A percentile compares a stretch with the other conserved stretches of the same genome.
phyloP scores from a whole-genome alignment of 306 rosid species.

The Ormosia emarginata region DNA sequence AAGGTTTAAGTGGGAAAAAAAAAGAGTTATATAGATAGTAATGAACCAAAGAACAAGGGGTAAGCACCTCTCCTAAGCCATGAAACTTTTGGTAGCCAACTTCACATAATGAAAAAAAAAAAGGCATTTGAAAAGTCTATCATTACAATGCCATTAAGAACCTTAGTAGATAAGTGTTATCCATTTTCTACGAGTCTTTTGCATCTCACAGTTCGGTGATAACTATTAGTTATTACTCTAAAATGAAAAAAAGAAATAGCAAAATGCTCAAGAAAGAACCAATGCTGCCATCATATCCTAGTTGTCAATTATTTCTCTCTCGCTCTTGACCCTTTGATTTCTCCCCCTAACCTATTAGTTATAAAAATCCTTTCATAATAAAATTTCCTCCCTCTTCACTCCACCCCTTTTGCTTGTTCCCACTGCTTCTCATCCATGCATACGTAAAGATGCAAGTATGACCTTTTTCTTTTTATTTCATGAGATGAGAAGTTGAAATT shows the following conservation, averaged over 20 bases:
- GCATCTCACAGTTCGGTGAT: background rate
- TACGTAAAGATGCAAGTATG: background rate
- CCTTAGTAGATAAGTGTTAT: background rate
- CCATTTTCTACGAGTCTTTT: background rate
- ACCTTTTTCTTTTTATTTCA: background rate
- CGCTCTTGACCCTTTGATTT: background rate
- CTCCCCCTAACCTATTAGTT: background rate
- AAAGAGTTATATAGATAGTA: background rate
- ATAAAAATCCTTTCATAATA: background rate
- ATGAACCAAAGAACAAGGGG: background rate
- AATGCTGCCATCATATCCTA: background rate
- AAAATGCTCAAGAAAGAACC: background rate
- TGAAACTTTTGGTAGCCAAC: background rate
- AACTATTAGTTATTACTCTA: background rate
- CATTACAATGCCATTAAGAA: background rate
- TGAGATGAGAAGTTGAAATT: background rate
- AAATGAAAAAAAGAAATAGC: background rate
- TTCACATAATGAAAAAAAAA: background rate
- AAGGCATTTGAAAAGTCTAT: background rate
- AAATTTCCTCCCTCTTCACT: background rate
- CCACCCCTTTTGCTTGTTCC: background rate
- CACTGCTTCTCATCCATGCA: background rate
- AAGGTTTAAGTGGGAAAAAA: background rate
- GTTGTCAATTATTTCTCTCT: background rate
- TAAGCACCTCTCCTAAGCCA: background rate